Base-by-base conservation (phyloP, 495 filamentous ascomycete genomes). In the Penicillium herquei region DNA sequence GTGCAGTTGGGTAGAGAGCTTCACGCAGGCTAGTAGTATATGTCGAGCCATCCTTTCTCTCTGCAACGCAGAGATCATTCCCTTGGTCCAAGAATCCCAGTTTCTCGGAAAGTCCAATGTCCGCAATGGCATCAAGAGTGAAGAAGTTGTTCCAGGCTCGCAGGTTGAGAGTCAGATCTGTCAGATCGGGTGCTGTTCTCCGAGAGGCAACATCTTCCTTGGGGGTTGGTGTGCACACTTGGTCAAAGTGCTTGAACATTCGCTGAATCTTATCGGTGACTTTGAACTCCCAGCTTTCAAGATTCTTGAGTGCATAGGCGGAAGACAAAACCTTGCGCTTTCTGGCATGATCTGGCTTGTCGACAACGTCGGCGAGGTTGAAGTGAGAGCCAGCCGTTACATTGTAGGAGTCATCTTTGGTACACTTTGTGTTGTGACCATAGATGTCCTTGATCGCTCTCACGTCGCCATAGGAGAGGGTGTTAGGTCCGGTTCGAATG, bases 401-500 rank as follows among this genome's bases (percentile, higher is more conserved):
- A 2, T 61, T 47, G 60, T 84, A 84, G 7, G 69, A 72, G 6
- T 57, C 59, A 51, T 80, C 80, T 48, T 83, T 84, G 51, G 63
- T 67, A 54, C 76, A 80, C 46, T 68, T 69, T 0, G 81, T 80
- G 48, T 66, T 71, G 60, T 84, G 81, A 30, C 80, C 80, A 55
- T 82, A 83, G 49, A 83, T 81, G 41, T 82, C 81, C 58, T 79
- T 78, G 60, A 83, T 81, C 21, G 81, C 81, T 18, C 52, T 59
- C 11, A 49, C 69, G 33, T 66, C 71, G 8, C 71, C 70, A 57
- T 74, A 83, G 0, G 80, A 82, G 0, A 84, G 66, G 21, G 68
- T 65, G 51, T 82, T 84, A 1, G 81, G 81, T 1, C 78, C 78
- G 1, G 72, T 80, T 7, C 81, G 78, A 49, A 83, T 66, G 13